Conservation (phyloP, 73 alveolate genomes). For the Paramecium bursaria region DNA sequence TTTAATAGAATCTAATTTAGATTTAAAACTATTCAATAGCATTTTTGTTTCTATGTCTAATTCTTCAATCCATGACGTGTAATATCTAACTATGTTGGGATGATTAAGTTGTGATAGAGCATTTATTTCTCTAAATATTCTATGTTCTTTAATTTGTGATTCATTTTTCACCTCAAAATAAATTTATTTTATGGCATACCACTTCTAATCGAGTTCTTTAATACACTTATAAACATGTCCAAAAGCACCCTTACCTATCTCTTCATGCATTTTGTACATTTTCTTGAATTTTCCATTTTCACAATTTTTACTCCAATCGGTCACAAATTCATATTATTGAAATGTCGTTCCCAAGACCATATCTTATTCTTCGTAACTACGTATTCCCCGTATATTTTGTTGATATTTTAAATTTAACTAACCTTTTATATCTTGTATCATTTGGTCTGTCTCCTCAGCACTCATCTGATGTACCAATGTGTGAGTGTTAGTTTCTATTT, state of each 20-base stretch:
- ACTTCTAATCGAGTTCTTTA: conserved; percentile 3
- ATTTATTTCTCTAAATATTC: conserved; percentile 42
- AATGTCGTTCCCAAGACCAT: too few relatives aligned
- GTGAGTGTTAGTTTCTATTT: too few relatives aligned
- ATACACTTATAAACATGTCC: conserved; percentile 24
- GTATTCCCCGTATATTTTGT: too few relatives aligned
- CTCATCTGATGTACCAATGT: too few relatives aligned
- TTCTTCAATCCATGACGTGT: conserved; percentile 36
- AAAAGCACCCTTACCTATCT: conserved; percentile 16
- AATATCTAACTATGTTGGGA: conserved; percentile 32
- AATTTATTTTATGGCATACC: conserved; percentile 31
- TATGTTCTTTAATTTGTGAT: conserved; percentile 22
- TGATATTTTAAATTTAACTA: too few relatives aligned
- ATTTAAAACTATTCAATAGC: background rate
- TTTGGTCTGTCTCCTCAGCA: too few relatives aligned
- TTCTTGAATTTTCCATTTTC: conserved; percentile 53
- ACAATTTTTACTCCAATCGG: conserved; percentile 42
- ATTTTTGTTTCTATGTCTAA: background rate
- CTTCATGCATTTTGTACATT: background rate
- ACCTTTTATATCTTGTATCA: too few relatives aligned
- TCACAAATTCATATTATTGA: too few relatives aligned
- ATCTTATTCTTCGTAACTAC: too few relatives aligned
- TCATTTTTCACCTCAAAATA: conserved; percentile 24
- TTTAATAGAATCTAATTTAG: background rate
- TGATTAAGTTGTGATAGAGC: conserved; percentile 41